Conservation (phyloP, 116 monocot genomes). For the Posidonia oceanica region DNA sequence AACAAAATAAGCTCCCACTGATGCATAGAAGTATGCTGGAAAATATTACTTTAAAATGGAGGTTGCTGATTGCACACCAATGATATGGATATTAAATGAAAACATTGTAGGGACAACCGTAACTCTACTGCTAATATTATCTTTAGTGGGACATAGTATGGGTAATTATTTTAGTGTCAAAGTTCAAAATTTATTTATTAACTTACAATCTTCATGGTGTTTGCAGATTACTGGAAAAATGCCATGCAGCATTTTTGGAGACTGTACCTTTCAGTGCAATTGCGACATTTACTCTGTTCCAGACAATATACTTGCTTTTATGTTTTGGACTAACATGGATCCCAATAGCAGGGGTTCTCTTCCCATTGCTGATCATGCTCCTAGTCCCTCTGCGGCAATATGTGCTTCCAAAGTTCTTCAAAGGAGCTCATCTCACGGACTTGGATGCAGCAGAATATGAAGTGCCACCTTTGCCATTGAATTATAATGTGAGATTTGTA, state of each 20-base stretch:
- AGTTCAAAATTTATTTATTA: neutral
- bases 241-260: conserved; percentile 60
- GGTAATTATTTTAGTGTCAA: neutral
- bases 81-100: too few relatives aligned
- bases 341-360: conserved; percentile 57
- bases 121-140: too few relatives aligned
- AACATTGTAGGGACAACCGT: too few relatives aligned
- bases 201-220: neutral
- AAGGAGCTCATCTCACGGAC: conserved; percentile 45
- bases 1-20: too few relatives aligned
- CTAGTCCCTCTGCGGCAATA: conserved; percentile 57
- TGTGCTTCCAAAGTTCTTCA: conserved; percentile 54
- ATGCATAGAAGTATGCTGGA: too few relatives aligned
- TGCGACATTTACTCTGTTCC: conserved; percentile 48
- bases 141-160: too few relatives aligned
- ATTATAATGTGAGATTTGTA: conserved; percentile 1
- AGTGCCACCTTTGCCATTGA: conserved; percentile 32
- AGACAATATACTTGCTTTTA: conserved; percentile 43
- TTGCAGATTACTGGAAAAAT: conserved; percentile 46
- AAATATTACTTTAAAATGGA: too few relatives aligned
- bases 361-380: conserved; percentile 71
- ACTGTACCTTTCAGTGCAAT: conserved; percentile 62
- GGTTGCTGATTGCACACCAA: too few relatives aligned
- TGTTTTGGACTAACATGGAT: conserved; percentile 78
- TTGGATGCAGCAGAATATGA: conserved; percentile 73